Percentiles rank a stretch among this genome's conserved stretches.
Evolutionary conservation across 2,329 filamentous ascomycete species (phyloP).

Genomic region (Madurella fahalii): DNA sequence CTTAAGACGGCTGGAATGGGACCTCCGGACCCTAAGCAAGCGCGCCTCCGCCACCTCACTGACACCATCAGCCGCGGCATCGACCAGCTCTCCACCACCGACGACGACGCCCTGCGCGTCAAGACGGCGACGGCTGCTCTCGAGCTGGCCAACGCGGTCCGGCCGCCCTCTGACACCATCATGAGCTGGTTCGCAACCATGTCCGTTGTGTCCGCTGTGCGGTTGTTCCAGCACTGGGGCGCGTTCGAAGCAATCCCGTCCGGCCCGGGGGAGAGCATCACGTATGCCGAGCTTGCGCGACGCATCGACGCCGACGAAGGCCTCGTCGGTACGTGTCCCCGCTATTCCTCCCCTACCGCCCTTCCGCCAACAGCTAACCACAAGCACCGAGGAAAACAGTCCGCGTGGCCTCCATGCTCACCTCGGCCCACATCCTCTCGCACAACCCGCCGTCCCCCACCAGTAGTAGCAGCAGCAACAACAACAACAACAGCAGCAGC

Average conservation of each 20-base stretch:
- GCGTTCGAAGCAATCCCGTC: constrained; percentile 25
- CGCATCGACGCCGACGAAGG: constrained; percentile 17
- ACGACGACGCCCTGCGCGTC: constrained; percentile 7
- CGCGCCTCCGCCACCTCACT: constrained; percentile 10
- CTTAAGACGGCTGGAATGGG: too few relatives aligned
- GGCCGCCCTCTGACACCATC: constrained; percentile 21
- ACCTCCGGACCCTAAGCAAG: neutral
- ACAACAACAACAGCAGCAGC: too few relatives aligned
- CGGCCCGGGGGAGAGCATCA: constrained; percentile 14
- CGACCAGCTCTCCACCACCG: neutral
- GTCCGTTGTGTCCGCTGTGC: constrained; percentile 23
- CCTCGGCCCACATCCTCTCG: constrained; percentile 18
- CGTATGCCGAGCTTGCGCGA: constrained; percentile 20
- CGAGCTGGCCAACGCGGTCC: constrained; percentile 17
- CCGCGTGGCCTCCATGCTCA: constrained; percentile 22
- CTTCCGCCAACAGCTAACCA: neutral
- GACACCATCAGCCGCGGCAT: neutral
- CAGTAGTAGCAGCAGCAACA: too few relatives aligned
- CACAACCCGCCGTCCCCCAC: neutral
- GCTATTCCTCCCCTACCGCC: neutral
- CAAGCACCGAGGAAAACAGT: neutral
- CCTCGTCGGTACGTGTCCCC: constrained; percentile 13
- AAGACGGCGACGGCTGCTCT: constrained; percentile 14
- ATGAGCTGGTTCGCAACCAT: constrained; percentile 24
- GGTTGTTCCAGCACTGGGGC: constrained; percentile 25